Base-by-base conservation (phyloP, 2,329 filamentous ascomycete species). In the Lasiodiplodia citricola region DNA sequence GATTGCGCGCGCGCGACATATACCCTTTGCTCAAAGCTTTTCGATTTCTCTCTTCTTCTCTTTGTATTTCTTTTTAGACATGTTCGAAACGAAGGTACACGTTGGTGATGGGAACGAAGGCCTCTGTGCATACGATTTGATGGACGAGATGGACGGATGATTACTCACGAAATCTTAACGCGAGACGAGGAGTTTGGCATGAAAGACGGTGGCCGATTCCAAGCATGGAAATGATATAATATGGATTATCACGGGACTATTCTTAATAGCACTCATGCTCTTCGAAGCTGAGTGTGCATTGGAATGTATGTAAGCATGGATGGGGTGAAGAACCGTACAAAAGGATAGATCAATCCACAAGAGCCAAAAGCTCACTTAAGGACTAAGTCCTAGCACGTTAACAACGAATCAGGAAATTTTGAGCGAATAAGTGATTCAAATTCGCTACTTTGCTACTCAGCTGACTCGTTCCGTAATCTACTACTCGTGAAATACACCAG, bases 121-220 rank as follows among this genome's bases (percentile, higher is more conserved):
- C 44, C 47, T n/a, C 23, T 64, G 60, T 50, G 51, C 60, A 64
- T 64, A 64, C 60, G 60, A 64, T 52, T 38, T 52, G 60, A 64
- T 54, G 60, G 58, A 52, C 35, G 57, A 44, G 58, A 50, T 50
- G 58, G n/a, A 25, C 21, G 56, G 56, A n/a, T 60, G 38, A 28
- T 47, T 28, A 23, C 38, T 60, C 23, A 50, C 21, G 21, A 21
- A 6, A 10, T 16, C 11, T 28, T 60, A 23, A 16, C 51, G 44
- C n/a, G 41, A 51, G 28, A 23, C 7, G 11, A 14, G 47, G 25
- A 4, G 18, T 14, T 38, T 28, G 25, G 31, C 5, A 28, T 64
- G 44, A 52, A 35, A 41, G 57, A 47, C 21, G 23, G 41, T 23
- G 8, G 44, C 7, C 11, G 28, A n/a, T 21, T 47, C 44, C 11